Evolutionary conservation across 108 stramenopile genomes (phyloP), one percentile per base, ranked within the genome.

Genomic region (Schizochytrium sp.): DNA sequence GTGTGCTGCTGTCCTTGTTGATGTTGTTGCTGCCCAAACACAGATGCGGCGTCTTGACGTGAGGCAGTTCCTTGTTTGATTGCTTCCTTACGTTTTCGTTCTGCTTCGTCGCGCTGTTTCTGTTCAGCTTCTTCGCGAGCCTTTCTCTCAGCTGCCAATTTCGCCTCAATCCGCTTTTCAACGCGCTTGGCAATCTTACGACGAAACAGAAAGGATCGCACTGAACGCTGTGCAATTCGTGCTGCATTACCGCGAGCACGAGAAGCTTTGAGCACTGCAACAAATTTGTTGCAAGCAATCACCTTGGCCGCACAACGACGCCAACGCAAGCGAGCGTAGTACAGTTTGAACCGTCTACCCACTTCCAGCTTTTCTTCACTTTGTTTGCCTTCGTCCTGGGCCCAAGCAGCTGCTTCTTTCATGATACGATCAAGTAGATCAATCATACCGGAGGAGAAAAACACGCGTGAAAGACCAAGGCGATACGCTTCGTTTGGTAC

Each of bases 241-340:
- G 76, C 76, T 38, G 76, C 76, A 55, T 49, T 55, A 5, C 50
- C 76, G 7, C 53, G 10, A 47, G 47, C 53, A 53, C 76, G 76
- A 7, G 76, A 83, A 2, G 53, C 76, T n/a, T 49, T 55, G 2
- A 83, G 53, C 8, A 83, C 53, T 8, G 47, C 76, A 8, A 83
- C 50, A 28, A 83, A 83, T 53, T 83, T 83, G 76, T 83, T 83
- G 76, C 50, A 55, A 10, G 76, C 76, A 28, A 83, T 83, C 38
- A 83, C 76, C 76, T 83, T 83, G 47, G 76, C 76, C 0, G 53
- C 53, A 10, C 50, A 49, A 28, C 76, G 76, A 5, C 76, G 47
- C 76, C 76, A 83, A 38, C 76, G 76, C 7, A 83, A n/a, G 5
- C 76, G 76, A n/a, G 76, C 76, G 47, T 83, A 83, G 76, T 83